Conservation (phyloP, 805 yeast species). For the Sporopachydermia lactativora region DNA sequence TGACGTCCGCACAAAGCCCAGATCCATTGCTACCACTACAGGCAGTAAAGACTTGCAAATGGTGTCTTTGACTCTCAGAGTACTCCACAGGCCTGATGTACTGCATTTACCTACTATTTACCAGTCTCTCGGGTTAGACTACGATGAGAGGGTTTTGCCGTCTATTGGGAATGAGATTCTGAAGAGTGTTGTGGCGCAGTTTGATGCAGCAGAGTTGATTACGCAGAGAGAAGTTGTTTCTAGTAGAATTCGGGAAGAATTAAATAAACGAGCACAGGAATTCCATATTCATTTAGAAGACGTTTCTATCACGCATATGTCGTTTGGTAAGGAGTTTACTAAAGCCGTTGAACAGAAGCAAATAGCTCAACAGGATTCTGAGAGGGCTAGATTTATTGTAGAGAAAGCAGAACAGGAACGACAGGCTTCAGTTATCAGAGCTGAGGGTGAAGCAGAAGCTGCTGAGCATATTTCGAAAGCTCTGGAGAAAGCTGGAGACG, state of each 20-base stretch:
- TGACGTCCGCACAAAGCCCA: constrained; percentile 92
- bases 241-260: constrained; percentile 75
- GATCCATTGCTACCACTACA: constrained; percentile 84
- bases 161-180: constrained; percentile 87
- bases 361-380: constrained; percentile 99
- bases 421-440: constrained; percentile 87
- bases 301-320: constrained; percentile 95
- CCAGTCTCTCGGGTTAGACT: constrained; percentile 84
- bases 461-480: constrained; percentile 94
- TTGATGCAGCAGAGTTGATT: constrained; percentile 91
- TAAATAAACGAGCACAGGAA: constrained; percentile 70
- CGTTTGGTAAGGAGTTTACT: constrained; percentile 93
- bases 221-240: constrained; percentile 95
- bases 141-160: constrained; percentile 88
- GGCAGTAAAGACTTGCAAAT: constrained; percentile 96
- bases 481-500: constrained; percentile 88
- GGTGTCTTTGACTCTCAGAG: constrained; percentile 86
- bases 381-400: constrained; percentile 84
- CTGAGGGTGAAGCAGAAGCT: constrained; percentile 98
- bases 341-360: constrained; percentile 98
- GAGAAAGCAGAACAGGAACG: constrained; percentile 97
- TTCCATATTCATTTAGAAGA: constrained; percentile 89
- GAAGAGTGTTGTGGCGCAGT: constrained; percentile 83
- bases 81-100: constrained; percentile 89
- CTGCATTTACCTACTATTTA: constrained; percentile 69